phyloP scores from a whole-genome alignment of 257 asterid species.

The Nicotiana benthamiana region DNA sequence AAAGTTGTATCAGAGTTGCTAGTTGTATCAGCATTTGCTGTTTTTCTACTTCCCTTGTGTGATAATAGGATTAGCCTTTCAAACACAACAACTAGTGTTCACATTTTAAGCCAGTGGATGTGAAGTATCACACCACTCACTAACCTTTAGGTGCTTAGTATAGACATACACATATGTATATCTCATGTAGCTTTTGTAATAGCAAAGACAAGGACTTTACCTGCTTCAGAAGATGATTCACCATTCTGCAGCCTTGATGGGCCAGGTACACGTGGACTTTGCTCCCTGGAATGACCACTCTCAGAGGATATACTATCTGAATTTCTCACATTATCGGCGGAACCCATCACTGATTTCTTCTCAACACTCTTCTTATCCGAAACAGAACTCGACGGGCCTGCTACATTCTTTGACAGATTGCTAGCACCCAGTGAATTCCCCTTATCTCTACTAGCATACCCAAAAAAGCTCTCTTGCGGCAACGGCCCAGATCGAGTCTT shows the following conservation, averaged over 20 bases:
- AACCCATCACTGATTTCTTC: constrained; percentile 8
- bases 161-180: background rate
- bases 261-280: constrained; percentile 60
- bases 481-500: constrained; percentile 99
- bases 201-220: constrained; percentile 27
- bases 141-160: background rate
- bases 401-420: constrained; percentile 60
- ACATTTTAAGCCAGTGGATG: background rate
- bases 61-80: background rate
- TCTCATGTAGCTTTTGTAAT: background rate
- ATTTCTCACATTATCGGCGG: constrained; percentile 29
- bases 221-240: constrained; percentile 73
- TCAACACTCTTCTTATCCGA: constrained; percentile 13
- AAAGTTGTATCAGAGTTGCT: background rate
- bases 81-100: background rate
- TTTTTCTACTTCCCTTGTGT: background rate
- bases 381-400: constrained; percentile 18
- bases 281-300: constrained; percentile 69
- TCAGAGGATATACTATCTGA: constrained; percentile 61
- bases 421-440: constrained; percentile 68
- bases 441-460: constrained; percentile 66
- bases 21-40: background rate
- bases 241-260: constrained; percentile 67
- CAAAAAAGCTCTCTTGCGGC: constrained; percentile 97
- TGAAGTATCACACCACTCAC: background rate